phyloP scores from a whole-genome alignment of 306 rosid genomes.

The Prunus dulcis region DNA sequence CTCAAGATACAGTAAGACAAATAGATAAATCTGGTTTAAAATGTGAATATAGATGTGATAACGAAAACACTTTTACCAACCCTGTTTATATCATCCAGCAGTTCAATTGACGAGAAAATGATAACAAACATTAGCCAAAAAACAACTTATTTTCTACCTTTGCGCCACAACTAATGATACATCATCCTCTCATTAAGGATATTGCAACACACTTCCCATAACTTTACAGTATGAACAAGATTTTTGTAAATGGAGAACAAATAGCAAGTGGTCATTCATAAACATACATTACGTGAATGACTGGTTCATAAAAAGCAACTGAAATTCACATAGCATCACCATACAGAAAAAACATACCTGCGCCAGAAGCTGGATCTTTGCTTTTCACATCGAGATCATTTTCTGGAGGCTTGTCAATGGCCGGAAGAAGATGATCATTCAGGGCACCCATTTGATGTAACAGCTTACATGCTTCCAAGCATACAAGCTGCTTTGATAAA shows the following conservation, averaged over 20 bases:
- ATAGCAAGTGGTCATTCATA: background rate
- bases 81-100: background rate
- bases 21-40: background rate
- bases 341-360: constrained; percentile 41
- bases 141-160: background rate
- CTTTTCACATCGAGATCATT: constrained; percentile 30
- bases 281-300: background rate
- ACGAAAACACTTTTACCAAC: background rate
- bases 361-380: constrained; percentile 53
- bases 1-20: constrained; percentile 10
- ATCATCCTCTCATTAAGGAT: background rate
- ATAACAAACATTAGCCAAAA: background rate
- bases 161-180: background rate
- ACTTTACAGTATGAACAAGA: background rate
- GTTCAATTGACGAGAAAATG: background rate
- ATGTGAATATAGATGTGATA: background rate
- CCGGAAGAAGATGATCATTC: constrained; percentile 76
- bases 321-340: background rate
- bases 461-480: constrained; percentile 92
- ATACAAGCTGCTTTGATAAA: constrained; percentile 70
- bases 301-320: background rate
- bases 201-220: background rate
- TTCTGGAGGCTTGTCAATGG: constrained; percentile 38
- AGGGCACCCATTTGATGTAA: constrained; percentile 81
- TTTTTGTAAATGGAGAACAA: background rate